These are phyloP conservation scores for Chaetoceros muelleri DNA, from an alignment of 108 stramenopile species.

Conservation along the genomic window DNA sequence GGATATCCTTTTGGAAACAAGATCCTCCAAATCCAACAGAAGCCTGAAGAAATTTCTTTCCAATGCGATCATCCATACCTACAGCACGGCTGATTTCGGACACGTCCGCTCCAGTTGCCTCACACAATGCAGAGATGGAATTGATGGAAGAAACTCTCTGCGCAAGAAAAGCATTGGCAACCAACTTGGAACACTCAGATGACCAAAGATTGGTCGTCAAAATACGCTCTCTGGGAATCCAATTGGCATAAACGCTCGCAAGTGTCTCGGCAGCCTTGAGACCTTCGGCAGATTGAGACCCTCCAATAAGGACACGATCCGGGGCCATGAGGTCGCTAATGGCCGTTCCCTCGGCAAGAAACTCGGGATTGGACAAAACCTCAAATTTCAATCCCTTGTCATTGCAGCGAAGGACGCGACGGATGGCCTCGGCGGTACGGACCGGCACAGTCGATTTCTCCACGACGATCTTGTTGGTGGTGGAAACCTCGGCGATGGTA, in stretches of 20 bases:
- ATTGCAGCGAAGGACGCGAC: slow-evolving; percentile 89
- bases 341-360: slow-evolving; percentile 99
- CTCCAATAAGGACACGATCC: slow-evolving; percentile 96
- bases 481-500: slow-evolving; percentile 92
- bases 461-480: slow-evolving; percentile 91
- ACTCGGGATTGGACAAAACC: slow-evolving; percentile 97
- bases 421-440: slow-evolving; percentile 93
- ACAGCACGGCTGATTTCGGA: slow-evolving; percentile 93
- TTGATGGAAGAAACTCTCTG: slow-evolving; percentile 99
- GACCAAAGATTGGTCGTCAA: slow-evolving; percentile 98
- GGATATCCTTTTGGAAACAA: slow-evolving; percentile 99
- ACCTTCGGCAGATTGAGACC: slow-evolving; percentile 88
- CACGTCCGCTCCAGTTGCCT: slow-evolving; percentile 96
- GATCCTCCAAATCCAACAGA: slow-evolving; percentile 98
- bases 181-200: slow-evolving; percentile 97
- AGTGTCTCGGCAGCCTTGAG: slow-evolving; percentile 70
- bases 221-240: slow-evolving; percentile 91
- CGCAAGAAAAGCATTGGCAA: slow-evolving; percentile 98
- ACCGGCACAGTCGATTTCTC: slow-evolving; percentile 99
- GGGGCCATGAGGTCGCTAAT: slow-evolving; percentile 90
- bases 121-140: slow-evolving; percentile 99
- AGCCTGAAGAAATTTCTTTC: slow-evolving; percentile 92
- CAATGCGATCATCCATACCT: slow-evolving; percentile 96
- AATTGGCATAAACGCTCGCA: slow-evolving; percentile 84
- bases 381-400: slow-evolving; percentile 91